Evolutionary conservation across 1,139 yeast species (phyloP), one percentile per base, ranked within the genome.

Genomic region (Candida glucosophila): DNA sequence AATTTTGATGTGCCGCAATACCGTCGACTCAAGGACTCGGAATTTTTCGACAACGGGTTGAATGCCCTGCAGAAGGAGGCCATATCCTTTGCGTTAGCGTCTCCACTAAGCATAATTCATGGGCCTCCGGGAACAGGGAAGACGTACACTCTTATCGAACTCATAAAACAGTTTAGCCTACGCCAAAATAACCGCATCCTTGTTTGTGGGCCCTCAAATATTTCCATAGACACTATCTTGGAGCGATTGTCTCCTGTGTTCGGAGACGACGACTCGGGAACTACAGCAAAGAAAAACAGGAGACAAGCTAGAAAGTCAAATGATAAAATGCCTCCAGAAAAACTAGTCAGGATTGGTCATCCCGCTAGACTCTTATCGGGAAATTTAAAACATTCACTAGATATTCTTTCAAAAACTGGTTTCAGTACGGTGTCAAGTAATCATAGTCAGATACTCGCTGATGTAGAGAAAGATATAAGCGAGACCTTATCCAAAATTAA

Each of bases 121-220:
- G 72, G 72, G 1, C 72, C 72, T 2, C 72, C 72, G 3, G 72
- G 72, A 1, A 65, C 72, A 0, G 75, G 74, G 12, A 58, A 69
- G 21, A 90, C 98, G 0, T 78, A 78, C 35, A 88, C 97, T 0
- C 43, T 90, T 6, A 74, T 88, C n/a, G 97, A 90, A 42, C 55
- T 83, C 7, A 77, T 86, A 20, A 71, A 80, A 25, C 96, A 88
- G 44, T 55, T 85, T 29, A 67, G 78, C 1, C 60, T 58, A 10
- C 55, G 56, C 9, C 47, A 49, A 18, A 74, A 76, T 6, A 77
- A 80, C 37, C 60, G 90, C 27, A 77, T 90, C 0, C 58, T 90
- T 21, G 92, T 90, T 0, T 88, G 97, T 55, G 97, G 96, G 0
- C 95, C 97, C 0, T 88, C 97, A 0, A 90, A 90, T 46, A 78